Conservation (phyloP, 2,329 filamentous ascomycete species). For the Scortechinia acanthostroma region DNA sequence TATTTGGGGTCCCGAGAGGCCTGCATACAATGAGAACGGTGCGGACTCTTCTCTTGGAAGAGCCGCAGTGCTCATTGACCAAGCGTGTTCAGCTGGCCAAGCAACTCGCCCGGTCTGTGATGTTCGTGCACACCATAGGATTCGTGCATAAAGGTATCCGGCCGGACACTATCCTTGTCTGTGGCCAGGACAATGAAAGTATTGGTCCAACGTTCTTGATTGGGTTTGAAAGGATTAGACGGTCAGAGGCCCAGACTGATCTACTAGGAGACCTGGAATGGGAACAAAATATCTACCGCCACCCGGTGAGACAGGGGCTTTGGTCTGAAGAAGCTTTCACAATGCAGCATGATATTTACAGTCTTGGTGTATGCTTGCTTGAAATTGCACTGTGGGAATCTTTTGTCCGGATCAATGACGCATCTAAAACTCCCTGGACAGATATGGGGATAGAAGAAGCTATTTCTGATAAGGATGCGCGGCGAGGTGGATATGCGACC, state of each 20-base stretch:
- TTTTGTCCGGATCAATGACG: neutral
- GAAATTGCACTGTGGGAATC: neutral
- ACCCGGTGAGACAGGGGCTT: slow-evolving; percentile 39
- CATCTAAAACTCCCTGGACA: neutral
- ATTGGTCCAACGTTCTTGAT: slow-evolving; percentile 22
- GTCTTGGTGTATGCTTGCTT: neutral
- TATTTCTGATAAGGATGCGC: neutral
- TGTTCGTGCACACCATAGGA: neutral
- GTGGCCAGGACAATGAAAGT: no score
- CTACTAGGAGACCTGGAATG: slow-evolving; percentile 23
- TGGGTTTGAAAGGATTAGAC: slow-evolving; percentile 33
- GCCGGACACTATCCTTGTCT: neutral
- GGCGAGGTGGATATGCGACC: neutral
- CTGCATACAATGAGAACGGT: neutral
- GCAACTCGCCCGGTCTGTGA: neutral
- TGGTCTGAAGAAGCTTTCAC: no score
- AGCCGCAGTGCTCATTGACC: neutral
- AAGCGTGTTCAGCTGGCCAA: neutral
- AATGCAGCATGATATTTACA: slow-evolving; percentile 1
- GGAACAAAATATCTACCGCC: slow-evolving; percentile 38
- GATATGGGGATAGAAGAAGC: neutral
- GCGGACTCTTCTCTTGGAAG: neutral
- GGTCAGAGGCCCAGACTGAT: slow-evolving; percentile 17
- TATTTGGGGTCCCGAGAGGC: neutral
- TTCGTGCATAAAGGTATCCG: neutral